A percentile compares a stretch with the other conserved stretches of the same genome.
These are phyloP conservation scores for Lepidopterella palustris DNA, from an alignment of 495 filamentous ascomycete genomes.

Conservation along the genomic window DNA sequence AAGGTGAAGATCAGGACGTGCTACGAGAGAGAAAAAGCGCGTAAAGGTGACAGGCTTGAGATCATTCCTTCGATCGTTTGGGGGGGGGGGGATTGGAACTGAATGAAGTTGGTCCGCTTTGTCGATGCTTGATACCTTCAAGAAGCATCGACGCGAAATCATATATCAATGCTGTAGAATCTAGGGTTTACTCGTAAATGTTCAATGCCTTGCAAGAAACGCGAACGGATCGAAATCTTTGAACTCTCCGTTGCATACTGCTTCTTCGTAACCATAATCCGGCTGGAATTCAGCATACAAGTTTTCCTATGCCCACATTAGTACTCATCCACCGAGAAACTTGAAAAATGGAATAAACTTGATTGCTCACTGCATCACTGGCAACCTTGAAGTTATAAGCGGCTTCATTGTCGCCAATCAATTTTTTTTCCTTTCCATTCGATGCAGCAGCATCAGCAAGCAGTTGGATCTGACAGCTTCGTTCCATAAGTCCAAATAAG, in stretches of 20 bases:
- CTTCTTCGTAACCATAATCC: not conserved
- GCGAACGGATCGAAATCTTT: not conserved
- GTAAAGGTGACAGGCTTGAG: too few relatives aligned
- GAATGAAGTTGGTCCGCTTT: too few relatives aligned
- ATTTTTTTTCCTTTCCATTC: not conserved
- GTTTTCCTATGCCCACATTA: not conserved
- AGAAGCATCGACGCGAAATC: too few relatives aligned
- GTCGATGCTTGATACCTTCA: too few relatives aligned
- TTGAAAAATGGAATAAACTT: not conserved
- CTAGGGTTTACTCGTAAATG: too few relatives aligned
- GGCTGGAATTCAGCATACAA: not conserved
- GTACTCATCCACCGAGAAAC: not conserved
- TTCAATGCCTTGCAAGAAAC: too few relatives aligned
- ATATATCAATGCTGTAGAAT: too few relatives aligned
- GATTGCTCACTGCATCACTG: not conserved
- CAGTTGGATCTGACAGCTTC: slow-evolving; percentile 3
- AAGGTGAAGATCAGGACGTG: too few relatives aligned
- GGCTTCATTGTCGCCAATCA: slow-evolving; percentile 1
- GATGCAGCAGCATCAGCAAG: not conserved
- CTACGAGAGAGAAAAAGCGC: too few relatives aligned
- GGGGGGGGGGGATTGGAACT: too few relatives aligned
- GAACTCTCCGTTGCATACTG: not conserved
- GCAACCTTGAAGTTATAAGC: not conserved
- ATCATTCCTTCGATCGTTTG: too few relatives aligned
- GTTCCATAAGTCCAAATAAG: slow-evolving; percentile 1